Percentiles rank a stretch among this genome's conserved stretches.
Evolutionary conservation across 257 asterid species (phyloP).

Genomic region (Solanum chmielewskii): DNA sequence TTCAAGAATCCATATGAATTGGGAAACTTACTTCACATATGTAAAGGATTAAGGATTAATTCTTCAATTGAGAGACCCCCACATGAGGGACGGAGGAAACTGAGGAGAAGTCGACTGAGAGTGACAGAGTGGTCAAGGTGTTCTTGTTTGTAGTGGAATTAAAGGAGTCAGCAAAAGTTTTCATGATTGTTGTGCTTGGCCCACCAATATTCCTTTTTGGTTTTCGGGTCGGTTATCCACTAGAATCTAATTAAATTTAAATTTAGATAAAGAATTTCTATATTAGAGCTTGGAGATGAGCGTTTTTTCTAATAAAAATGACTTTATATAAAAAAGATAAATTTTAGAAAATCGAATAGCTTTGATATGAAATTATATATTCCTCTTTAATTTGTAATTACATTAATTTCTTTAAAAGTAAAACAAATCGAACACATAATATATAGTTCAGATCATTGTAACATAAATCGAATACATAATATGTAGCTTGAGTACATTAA

Average conservation of each 20-base stretch:
- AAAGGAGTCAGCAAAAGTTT: neutral
- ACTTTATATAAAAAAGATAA: too few relatives aligned
- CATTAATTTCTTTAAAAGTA: too few relatives aligned
- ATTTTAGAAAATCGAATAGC: too few relatives aligned
- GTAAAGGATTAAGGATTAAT: neutral
- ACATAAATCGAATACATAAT: too few relatives aligned
- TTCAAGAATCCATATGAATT: neutral
- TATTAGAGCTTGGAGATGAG: too few relatives aligned
- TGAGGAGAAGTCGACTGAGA: neutral
- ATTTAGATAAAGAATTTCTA: rapidly evolving
- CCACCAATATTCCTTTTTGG: neutral
- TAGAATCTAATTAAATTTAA: too few relatives aligned
- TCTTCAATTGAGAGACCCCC: neutral
- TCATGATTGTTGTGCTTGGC: neutral
- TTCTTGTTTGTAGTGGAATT: neutral
- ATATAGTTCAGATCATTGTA: too few relatives aligned
- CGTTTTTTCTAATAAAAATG: too few relatives aligned
- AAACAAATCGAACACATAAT: too few relatives aligned
- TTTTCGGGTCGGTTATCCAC: neutral
- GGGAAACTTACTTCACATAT: neutral
- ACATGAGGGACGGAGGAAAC: neutral
- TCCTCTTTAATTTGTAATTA: too few relatives aligned
- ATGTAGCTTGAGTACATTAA: too few relatives aligned
- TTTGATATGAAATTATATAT: too few relatives aligned
- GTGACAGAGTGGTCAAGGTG: neutral